A percentile compares a stretch with the other conserved stretches of the same genome.
Evolutionary conservation across 208 protist genomes (phyloP).

Genomic region (Novymonas esmeraldas): DNA sequence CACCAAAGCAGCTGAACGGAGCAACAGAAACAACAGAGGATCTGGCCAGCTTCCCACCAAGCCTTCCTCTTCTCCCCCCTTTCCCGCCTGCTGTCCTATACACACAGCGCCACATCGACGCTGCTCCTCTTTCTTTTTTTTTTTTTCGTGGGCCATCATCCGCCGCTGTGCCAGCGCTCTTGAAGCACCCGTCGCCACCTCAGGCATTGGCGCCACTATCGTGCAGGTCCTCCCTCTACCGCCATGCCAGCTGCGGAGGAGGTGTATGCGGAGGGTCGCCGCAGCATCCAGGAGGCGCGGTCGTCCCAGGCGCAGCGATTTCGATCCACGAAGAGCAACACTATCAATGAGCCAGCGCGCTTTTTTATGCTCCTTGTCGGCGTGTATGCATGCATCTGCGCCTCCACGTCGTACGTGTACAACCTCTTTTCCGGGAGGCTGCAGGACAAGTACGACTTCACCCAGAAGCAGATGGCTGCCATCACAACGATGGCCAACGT

Average conservation of each 20-base stretch:
- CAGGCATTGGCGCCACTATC: too few relatives aligned
- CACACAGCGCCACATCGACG: too few relatives aligned
- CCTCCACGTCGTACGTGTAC: conserved; percentile 72
- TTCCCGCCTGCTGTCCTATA: too few relatives aligned
- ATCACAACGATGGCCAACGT: conserved; percentile 67
- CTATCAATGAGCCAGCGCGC: conserved; percentile 56
- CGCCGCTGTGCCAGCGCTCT: neutral
- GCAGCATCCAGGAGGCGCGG: conserved; percentile 22
- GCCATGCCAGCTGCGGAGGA: conserved; percentile 20
- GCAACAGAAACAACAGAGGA: too few relatives aligned
- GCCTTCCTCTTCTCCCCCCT: too few relatives aligned
- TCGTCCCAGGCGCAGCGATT: conserved; percentile 24
- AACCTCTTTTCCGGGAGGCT: conserved; percentile 80
- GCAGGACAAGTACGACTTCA: conserved; percentile 73
- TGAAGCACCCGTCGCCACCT: too few relatives aligned
- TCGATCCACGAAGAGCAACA: conserved; percentile 5
- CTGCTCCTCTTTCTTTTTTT: too few relatives aligned
- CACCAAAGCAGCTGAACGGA: too few relatives aligned
- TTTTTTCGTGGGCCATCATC: too few relatives aligned
- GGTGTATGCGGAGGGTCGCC: conserved; percentile 22
- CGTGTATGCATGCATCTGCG: conserved; percentile 59
- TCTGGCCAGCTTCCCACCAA: too few relatives aligned
- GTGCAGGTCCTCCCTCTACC: neutral
- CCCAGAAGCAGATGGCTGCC: conserved; percentile 71
- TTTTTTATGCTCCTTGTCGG: conserved; percentile 71